A percentile compares a stretch with the other conserved stretches of the same genome.
These are phyloP conservation scores for Limtongia smithiae DNA, from an alignment of 805 yeast species.

Conservation along the genomic window DNA sequence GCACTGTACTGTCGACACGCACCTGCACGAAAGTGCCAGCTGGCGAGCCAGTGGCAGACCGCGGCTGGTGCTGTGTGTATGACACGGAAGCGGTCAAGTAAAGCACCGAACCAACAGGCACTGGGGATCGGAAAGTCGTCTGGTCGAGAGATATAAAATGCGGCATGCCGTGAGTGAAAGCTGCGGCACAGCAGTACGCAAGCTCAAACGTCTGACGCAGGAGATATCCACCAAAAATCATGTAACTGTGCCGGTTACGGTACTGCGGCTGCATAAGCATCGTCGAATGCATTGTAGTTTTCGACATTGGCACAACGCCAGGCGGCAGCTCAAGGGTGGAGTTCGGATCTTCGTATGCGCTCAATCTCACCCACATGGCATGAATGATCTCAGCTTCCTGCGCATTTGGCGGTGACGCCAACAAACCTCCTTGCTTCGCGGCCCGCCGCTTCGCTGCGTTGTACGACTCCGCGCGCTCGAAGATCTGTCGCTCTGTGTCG, in stretches of 20 bases:
- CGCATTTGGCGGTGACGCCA: conserved; percentile 68
- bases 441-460: conserved; percentile 79
- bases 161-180: conserved; percentile 80
- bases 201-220: conserved; percentile 90
- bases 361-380: conserved; percentile 56
- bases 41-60: conserved; percentile 17
- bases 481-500: conserved; percentile 76
- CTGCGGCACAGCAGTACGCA: conserved; percentile 90
- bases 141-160: conserved; percentile 86
- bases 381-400: conserved; percentile 74
- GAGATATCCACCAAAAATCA: conserved; percentile 93
- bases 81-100: conserved; percentile 78
- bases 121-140: conserved; percentile 89
- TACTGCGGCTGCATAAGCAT: conserved; percentile 95
- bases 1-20: conserved; percentile 77
- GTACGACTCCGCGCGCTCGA: conserved; percentile 82
- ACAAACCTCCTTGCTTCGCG: conserved; percentile 60
- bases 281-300: conserved; percentile 69
- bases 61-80: conserved; percentile 50
- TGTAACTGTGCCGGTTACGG: conserved; percentile 88
- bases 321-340: conserved; percentile 30
- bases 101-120: conserved; percentile 89
- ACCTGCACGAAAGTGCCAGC: conserved; percentile 83
- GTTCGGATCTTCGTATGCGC: conserved; percentile 24
- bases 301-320: conserved; percentile 46